phyloP scores from a whole-genome alignment of 1,284 basidiomycete species.

The Volvariella volvacea region DNA sequence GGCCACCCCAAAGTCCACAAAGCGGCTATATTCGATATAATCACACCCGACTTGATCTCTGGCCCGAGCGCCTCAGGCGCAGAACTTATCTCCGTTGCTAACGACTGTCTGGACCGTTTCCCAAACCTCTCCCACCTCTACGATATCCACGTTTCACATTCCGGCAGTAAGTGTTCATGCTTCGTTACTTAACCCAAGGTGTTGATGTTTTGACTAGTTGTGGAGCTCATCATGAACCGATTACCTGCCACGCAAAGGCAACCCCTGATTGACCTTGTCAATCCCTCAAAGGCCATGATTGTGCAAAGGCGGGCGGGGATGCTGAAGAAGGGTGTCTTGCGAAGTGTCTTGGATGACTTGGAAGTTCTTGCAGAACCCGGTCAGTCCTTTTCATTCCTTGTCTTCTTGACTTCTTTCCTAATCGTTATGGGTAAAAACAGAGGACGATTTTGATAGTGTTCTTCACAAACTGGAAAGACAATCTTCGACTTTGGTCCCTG shows the following conservation, averaged over 20 bases:
- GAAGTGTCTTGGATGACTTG: conserved; percentile 61
- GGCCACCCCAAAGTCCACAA: conserved; percentile 69
- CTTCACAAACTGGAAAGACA: conserved; percentile 54
- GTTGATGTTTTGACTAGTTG: conserved; percentile 35
- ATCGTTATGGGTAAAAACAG: conserved; percentile 18
- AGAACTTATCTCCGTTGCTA: conserved; percentile 62
- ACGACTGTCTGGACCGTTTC: conserved; percentile 61
- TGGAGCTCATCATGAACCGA: conserved; percentile 53
- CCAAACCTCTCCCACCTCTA: conserved; percentile 60
- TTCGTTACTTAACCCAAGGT: background rate
- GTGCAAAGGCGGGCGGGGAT: conserved; percentile 65
- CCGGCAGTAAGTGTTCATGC: conserved; percentile 43
- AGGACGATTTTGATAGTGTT: conserved; percentile 55
- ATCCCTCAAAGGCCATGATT: conserved; percentile 52
- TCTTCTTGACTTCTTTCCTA: background rate
- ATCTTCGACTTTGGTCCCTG: conserved; percentile 42
- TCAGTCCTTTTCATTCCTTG: conserved; percentile 21
- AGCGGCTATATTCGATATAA: conserved; percentile 74
- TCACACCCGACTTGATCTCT: conserved; percentile 58
- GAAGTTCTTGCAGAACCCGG: conserved; percentile 61
- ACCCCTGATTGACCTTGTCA: conserved; percentile 54
- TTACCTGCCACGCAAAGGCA: conserved; percentile 47
- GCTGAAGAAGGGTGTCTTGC: conserved; percentile 57
- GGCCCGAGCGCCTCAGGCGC: conserved; percentile 61
- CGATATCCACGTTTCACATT: conserved; percentile 71